Conservation (phyloP, 768 basidiomycete genomes). For the Coprinopsis cinerea region DNA sequence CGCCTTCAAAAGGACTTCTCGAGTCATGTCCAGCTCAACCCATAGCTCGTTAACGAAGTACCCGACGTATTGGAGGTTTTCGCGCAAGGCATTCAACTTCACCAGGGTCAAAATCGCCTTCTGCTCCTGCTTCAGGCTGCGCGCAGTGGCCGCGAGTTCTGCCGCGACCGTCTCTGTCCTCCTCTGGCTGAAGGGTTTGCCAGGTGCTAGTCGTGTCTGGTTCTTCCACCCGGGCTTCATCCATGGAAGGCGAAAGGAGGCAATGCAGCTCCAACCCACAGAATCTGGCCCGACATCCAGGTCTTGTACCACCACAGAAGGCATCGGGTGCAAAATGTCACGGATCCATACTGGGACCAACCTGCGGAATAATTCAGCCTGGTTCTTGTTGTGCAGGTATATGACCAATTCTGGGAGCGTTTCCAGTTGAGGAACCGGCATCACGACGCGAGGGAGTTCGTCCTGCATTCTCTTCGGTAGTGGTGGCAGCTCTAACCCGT, state of each 20-base stretch:
- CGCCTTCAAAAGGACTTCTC: constrained; percentile 21
- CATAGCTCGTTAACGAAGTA: constrained; percentile 27
- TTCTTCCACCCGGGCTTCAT: background rate
- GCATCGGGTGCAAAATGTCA: constrained; percentile 30
- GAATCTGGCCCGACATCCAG: background rate
- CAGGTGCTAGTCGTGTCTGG: background rate
- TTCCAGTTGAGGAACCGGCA: constrained; percentile 28
- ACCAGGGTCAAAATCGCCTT: constrained; percentile 19
- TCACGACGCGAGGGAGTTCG: constrained; percentile 27
- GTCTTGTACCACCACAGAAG: constrained; percentile 6
- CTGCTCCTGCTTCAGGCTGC: constrained; percentile 11
- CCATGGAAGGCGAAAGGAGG: background rate
- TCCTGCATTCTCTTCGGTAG: constrained; percentile 29
- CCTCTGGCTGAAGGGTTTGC: constrained; percentile 3
- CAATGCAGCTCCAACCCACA: background rate
- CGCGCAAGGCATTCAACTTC: constrained; percentile 25
- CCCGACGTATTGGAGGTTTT: constrained; percentile 30
- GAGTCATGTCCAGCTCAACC: constrained; percentile 25
- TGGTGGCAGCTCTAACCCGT: constrained; percentile 4
- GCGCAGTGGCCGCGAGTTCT: constrained; percentile 23
- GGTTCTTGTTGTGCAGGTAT: constrained; percentile 34
- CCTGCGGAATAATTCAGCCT: constrained; percentile 29
- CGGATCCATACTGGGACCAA: constrained; percentile 34
- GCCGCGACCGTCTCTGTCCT: constrained; percentile 19
- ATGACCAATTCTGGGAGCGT: constrained; percentile 30